A percentile compares a stretch with the other conserved stretches of the same genome.
phyloP scores from a whole-genome alignment of 176 grass and related monocot genomes.

The Metroxylon sagu region DNA sequence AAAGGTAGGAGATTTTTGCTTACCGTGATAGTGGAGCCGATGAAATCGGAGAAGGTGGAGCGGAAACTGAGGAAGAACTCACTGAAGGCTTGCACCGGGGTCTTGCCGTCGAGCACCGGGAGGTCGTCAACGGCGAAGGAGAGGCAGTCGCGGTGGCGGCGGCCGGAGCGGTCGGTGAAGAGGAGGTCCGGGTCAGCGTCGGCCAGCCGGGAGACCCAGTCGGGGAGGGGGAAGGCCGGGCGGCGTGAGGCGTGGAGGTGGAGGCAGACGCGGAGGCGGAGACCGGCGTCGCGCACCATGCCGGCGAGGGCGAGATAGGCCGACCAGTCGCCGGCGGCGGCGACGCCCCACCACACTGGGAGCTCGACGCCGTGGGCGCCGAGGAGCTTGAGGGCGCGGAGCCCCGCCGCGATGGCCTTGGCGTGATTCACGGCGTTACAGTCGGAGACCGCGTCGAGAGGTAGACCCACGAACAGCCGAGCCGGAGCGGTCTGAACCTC shows the following conservation, averaged over 20 bases:
- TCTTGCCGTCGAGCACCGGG: slow-evolving; percentile 47
- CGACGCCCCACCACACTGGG: slow-evolving; percentile 69
- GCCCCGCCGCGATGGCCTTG: slow-evolving; percentile 43
- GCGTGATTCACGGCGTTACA: slow-evolving; percentile 35
- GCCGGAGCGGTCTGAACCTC: slow-evolving; percentile 29
- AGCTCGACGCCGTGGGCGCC: slow-evolving; percentile 79
- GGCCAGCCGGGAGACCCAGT: slow-evolving; percentile 34
- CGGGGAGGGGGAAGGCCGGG: slow-evolving; percentile 28
- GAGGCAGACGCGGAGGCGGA: slow-evolving; percentile 60
- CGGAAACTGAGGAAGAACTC: slow-evolving; percentile 65
- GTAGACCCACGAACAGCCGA: slow-evolving; percentile 64
- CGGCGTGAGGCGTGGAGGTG: slow-evolving; percentile 25
- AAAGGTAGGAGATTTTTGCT: neutral
- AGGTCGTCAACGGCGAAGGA: slow-evolving; percentile 78
- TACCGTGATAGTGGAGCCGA: slow-evolving; percentile 66
- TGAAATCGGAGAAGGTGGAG: slow-evolving; percentile 40
- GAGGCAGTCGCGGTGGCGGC: slow-evolving; percentile 41
- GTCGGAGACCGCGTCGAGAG: slow-evolving; percentile 48
- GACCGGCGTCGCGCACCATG: slow-evolving; percentile 62
- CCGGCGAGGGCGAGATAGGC: slow-evolving; percentile 43
- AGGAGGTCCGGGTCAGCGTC: slow-evolving; percentile 49
- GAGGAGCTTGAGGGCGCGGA: slow-evolving; percentile 62
- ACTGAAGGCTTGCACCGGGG: slow-evolving; percentile 60
- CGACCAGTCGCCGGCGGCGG: slow-evolving; percentile 49
- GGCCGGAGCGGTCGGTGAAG: slow-evolving; percentile 47